These are phyloP conservation scores for Mrakiaceae sp. DNA, from an alignment of 1,284 basidiomycete species.

Conservation along the genomic window DNA sequence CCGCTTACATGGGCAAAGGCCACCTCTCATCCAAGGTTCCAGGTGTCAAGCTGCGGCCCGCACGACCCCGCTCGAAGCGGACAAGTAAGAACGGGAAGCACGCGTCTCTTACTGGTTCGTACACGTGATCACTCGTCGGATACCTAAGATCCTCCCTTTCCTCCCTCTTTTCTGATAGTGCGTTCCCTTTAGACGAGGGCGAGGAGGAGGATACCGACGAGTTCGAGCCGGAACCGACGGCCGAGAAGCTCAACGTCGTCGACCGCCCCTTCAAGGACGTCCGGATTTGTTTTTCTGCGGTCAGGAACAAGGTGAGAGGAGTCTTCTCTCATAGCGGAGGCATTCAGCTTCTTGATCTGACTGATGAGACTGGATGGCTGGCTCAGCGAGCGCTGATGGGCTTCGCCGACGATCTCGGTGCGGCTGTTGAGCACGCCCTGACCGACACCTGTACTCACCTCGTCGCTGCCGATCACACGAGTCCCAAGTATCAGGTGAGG, in stretches of 20 bases:
- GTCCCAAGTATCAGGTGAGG: slow-evolving; percentile 23
- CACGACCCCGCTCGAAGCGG: too few species aligned
- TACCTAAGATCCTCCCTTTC: too few species aligned
- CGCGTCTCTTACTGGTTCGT: too few species aligned
- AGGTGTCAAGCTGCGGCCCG: too few species aligned
- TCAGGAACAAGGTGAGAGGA: slow-evolving; percentile 5
- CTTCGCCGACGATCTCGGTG: slow-evolving; percentile 1
- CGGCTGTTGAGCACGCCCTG: slow-evolving; percentile 15
- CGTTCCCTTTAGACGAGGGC: too few species aligned
- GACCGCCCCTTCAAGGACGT: slow-evolving; percentile 3
- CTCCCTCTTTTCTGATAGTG: too few species aligned
- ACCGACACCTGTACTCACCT: slow-evolving; percentile 23
- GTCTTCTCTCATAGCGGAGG: not conserved
- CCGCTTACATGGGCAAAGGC: too few species aligned
- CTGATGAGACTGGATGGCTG: not conserved
- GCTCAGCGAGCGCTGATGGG: not conserved
- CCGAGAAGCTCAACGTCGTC: slow-evolving; percentile 7
- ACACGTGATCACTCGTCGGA: too few species aligned
- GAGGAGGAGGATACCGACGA: too few species aligned
- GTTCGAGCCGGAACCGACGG: too few species aligned
- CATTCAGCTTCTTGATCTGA: not conserved
- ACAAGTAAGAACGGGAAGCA: too few species aligned
- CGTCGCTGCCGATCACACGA: slow-evolving; percentile 21
- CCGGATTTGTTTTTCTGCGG: slow-evolving; percentile 7
- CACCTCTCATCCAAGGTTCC: too few species aligned